Evolutionary conservation across 495 filamentous ascomycete species (phyloP), one percentile per base, ranked within the genome.

Genomic region (Copromyces sp.): DNA sequence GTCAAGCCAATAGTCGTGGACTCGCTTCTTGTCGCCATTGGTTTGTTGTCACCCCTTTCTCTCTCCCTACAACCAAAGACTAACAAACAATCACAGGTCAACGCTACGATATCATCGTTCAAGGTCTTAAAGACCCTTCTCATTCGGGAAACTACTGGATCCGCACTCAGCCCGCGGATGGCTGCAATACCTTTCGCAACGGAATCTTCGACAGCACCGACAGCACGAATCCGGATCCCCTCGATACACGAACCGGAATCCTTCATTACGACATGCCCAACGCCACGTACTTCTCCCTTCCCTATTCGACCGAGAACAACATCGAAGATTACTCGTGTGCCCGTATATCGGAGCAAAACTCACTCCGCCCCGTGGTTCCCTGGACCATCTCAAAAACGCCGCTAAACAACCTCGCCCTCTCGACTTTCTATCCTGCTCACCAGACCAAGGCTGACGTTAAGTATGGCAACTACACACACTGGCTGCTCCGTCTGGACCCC

Each of bases 61-160:
- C 14, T 65, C 7, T 17, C 53, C 12, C 3, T 9, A 44, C 0
- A 4, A 24, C 24, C 47, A 29, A 24, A 16, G 29, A 17, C 29
- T 65, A 35, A 65, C 53, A 61, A 32, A 61, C 29, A 65, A 32
- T 20, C 8, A 35, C 53, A 65, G 53, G 53, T 4, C 89, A 92
- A 78, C 85, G 91, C 32, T 90, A 90, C 78, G 86, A 91, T 73
- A 80, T 92, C 24, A 85, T 91, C 68, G 83, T 92, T 42, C 83
- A 85, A 39, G 90, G 89, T 12, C 82, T 87, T 70, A 78, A 86
- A 68, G 72, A 74, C 20, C 53, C 74, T 39, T 80, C 75, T 20
- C 6, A 29, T 2, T 3, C 6, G 16, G 53, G 53, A 1, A 83
- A 86, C 71, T 91, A 88, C 80, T 93, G 90, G 90, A 75, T 83